Evolutionary conservation across 225 moss, liverwort and hornwort genomes (phyloP).

Genomic region (Neckera pumila): DNA sequence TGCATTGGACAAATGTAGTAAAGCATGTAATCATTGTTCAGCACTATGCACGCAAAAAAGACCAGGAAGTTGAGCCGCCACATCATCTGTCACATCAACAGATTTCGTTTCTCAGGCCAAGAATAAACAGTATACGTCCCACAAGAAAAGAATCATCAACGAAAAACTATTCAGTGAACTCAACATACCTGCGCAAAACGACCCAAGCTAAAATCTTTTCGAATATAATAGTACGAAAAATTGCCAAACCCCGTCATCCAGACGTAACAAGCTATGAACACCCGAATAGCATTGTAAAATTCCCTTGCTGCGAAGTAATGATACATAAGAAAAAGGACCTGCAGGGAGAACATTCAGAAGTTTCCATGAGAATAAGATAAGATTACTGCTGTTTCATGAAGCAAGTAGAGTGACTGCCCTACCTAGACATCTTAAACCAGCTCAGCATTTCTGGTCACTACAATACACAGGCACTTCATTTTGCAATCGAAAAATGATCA

Average conservation of each 20-base stretch:
- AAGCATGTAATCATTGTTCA: conserved; percentile 96
- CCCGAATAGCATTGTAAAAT: conserved; percentile 95
- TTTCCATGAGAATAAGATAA: neutral
- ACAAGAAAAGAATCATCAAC: neutral
- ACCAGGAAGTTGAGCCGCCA: conserved; percentile 98
- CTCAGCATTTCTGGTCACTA: neutral
- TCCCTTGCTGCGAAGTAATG: conserved; percentile 91
- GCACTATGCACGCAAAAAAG: conserved; percentile 72
- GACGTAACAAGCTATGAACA: conserved; percentile 91
- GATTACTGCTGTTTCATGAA: neutral
- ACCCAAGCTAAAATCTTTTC: conserved; percentile 99
- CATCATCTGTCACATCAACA: conserved; percentile 70
- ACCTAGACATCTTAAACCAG: neutral
- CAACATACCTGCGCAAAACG: conserved; percentile 85
- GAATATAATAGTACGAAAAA: conserved; percentile 95
- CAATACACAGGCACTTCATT: neutral
- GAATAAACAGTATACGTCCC: neutral
- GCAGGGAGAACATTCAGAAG: neutral
- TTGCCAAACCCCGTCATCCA: conserved; percentile 99
- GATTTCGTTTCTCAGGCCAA: neutral
- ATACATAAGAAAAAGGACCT: conserved; percentile 95
- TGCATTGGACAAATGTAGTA: conserved; percentile 99
- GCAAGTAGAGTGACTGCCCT: neutral
- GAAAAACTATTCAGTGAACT: neutral
- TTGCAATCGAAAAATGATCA: neutral